Evolutionary conservation across 2,329 filamentous ascomycete species (phyloP).

Genomic region (Aspergillus phoenicis): DNA sequence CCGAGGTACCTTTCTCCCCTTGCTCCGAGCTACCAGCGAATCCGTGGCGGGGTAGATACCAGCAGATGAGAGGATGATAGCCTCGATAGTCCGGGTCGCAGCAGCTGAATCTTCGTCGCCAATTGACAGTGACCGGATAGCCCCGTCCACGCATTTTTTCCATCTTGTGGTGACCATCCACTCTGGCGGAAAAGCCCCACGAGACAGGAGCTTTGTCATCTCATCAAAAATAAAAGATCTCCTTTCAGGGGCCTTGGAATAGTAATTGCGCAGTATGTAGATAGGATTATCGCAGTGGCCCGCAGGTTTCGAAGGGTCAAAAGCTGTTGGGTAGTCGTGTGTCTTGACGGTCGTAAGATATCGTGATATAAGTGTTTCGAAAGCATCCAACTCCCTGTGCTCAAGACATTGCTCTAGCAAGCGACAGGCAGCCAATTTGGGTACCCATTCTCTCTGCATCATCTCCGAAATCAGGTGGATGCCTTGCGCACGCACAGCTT

Average conservation of each 20-base stretch:
- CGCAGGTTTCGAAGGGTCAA: conserved; percentile 26
- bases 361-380: conserved; percentile 37
- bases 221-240: conserved; percentile 39
- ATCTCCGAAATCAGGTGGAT: conserved; percentile 41
- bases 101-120: conserved; percentile 36
- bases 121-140: conserved; percentile 41
- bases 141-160: conserved; percentile 40
- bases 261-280: conserved; percentile 36
- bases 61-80: conserved; percentile 36
- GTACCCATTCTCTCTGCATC: conserved; percentile 41
- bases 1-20: not conserved
- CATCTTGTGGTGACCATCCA: conserved; percentile 46
- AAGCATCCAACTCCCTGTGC: conserved; percentile 39
- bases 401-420: conserved; percentile 38
- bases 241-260: conserved; percentile 18
- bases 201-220: conserved; percentile 38
- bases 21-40: not conserved
- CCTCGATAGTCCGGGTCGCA: conserved; percentile 36
- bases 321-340: conserved; percentile 32
- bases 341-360: conserved; percentile 31
- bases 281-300: conserved; percentile 31
- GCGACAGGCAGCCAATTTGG: conserved; percentile 33
- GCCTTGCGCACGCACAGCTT: conserved; percentile 45
- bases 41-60: conserved; percentile 15
- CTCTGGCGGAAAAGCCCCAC: conserved; percentile 37